phyloP scores from a whole-genome alignment of 148 eudicot species.

The Polygonum aviculare region DNA sequence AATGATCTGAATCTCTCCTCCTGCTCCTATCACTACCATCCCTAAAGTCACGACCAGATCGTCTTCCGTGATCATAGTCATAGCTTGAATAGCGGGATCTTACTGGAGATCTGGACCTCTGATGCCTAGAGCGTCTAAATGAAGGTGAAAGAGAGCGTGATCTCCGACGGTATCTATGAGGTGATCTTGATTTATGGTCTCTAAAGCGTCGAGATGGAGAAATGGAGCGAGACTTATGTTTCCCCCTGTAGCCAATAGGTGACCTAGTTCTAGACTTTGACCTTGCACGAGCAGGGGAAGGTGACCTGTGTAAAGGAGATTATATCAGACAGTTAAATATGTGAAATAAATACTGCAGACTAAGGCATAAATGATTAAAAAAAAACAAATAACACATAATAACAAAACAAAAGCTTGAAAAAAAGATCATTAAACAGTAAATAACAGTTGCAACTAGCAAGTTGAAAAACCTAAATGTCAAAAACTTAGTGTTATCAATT shows the following conservation, averaged over 20 bases:
- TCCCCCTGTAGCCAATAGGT: constrained; percentile 36
- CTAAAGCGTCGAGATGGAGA: constrained; percentile 41
- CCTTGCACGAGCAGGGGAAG: constrained; percentile 37
- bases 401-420: not conserved
- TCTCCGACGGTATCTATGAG: constrained; percentile 25
- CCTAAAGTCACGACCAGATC: constrained; percentile 41
- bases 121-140: constrained; percentile 38
- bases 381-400: not conserved
- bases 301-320: constrained; percentile 44
- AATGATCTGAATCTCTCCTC: constrained; percentile 46
- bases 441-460: not conserved
- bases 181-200: constrained; percentile 25
- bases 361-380: not conserved
- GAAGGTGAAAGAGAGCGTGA: constrained; percentile 48
- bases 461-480: not conserved
- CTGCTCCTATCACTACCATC: constrained; percentile 46
- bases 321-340: not conserved
- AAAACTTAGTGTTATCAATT: not conserved
- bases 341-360: not conserved
- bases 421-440: not conserved
- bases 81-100: constrained; percentile 61
- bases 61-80: constrained; percentile 41
- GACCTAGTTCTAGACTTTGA: constrained; percentile 58
- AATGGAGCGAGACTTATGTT: constrained; percentile 55
- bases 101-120: constrained; percentile 70